phyloP scores from a whole-genome alignment of 331 rosid genomes.

The Rosa hybrid region DNA sequence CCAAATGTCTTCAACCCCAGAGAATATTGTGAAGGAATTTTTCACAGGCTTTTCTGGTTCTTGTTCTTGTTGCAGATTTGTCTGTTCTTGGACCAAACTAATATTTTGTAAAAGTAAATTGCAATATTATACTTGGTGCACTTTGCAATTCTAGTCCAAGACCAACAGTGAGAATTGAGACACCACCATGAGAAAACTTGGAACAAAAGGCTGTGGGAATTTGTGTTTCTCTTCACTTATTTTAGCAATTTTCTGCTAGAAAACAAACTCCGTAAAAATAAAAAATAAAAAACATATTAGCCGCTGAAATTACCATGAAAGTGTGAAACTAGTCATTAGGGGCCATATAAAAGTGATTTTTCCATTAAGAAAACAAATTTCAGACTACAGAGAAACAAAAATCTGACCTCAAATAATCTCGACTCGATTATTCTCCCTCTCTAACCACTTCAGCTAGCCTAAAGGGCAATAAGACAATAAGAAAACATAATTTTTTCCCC shows the following conservation, averaged over 20 bases:
- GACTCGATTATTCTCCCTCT: too few relatives aligned
- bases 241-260: background rate
- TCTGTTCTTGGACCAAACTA: background rate
- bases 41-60: background rate
- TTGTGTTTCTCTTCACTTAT: background rate
- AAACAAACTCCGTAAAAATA: too few relatives aligned
- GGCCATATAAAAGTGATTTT: background rate
- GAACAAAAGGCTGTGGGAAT: background rate
- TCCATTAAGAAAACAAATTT: background rate
- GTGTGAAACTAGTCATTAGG: too few relatives aligned
- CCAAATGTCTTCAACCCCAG: constrained; percentile 26
- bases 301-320: too few relatives aligned
- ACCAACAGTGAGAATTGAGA: background rate
- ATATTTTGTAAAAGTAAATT: background rate
- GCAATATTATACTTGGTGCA: background rate
- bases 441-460: background rate
- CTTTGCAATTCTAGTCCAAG: background rate
- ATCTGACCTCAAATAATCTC: background rate
- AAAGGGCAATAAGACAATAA: background rate
- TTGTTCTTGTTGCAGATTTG: background rate
- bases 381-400: too few relatives aligned
- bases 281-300: too few relatives aligned
- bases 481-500: background rate
- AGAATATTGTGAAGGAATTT: constrained; percentile 17
- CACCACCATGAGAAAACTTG: background rate